Evolutionary conservation across 345 rosid species (phyloP).

Genomic region (Eucalyptus camaldulensis): DNA sequence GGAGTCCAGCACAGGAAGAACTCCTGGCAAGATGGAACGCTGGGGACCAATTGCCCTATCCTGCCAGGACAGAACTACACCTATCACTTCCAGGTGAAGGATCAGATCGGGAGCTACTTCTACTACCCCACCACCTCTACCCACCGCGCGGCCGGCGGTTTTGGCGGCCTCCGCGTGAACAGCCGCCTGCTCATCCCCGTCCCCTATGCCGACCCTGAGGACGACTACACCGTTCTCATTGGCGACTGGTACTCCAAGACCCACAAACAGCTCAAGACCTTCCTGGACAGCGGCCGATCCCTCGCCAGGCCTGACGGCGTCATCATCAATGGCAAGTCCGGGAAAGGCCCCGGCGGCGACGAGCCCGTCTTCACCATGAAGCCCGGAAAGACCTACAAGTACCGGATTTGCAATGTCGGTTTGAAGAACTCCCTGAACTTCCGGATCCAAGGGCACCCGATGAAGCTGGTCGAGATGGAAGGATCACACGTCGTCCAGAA

Average conservation of each 20-base stretch:
- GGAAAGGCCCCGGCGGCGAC: slow-evolving; percentile 14
- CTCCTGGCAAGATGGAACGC: slow-evolving; percentile 66
- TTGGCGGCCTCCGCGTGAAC: slow-evolving; percentile 61
- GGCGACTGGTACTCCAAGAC: slow-evolving; percentile 56
- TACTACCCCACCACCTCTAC: slow-evolving; percentile 46
- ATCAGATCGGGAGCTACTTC: slow-evolving; percentile 72
- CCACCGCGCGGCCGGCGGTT: slow-evolving; percentile 55
- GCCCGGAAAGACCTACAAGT: slow-evolving; percentile 53
- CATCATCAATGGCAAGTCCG: slow-evolving; percentile 43
- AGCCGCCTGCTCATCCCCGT: slow-evolving; percentile 66
- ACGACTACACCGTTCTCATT: slow-evolving; percentile 42
- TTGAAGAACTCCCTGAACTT: slow-evolving; percentile 45
- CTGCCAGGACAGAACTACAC: slow-evolving; percentile 59
- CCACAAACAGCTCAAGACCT: slow-evolving; percentile 28
- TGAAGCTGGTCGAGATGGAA: slow-evolving; percentile 76
- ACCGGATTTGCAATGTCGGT: slow-evolving; percentile 55
- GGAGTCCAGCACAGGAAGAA: slow-evolving; percentile 88
- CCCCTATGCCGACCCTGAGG: slow-evolving; percentile 56
- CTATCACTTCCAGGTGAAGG: slow-evolving; percentile 79
- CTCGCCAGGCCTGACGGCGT: slow-evolving; percentile 48
- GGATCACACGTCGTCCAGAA: slow-evolving; percentile 60
- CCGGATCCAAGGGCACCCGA: slow-evolving; percentile 55
- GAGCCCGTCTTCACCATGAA: slow-evolving; percentile 52
- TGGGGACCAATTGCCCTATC: slow-evolving; percentile 73
- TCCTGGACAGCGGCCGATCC: slow-evolving; percentile 41